Evolutionary conservation across 2,329 filamentous ascomycete genomes (phyloP), one percentile per base, ranked within the genome.

Genomic region (Neofusicoccum ribis): DNA sequence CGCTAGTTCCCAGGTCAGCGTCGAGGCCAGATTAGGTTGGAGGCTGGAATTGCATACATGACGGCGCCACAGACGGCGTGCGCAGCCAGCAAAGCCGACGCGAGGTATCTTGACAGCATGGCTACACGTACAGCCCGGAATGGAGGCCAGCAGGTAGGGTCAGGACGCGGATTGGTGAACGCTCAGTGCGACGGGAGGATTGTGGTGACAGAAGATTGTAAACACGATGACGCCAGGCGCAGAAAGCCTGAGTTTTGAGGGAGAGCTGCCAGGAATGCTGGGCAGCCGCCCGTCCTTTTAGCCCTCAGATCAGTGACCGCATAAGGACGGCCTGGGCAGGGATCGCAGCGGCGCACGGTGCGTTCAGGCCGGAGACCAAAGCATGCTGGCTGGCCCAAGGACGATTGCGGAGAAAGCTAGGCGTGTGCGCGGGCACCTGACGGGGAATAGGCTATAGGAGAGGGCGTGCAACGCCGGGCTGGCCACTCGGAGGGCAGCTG

Each of bases 41-140:
- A 15, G 17, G 3, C 11, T 9, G n/a, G 5, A 39, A 27, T 23
- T 1, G 23, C 61, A 5, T 27, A 64, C 61, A 64, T 52, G n/a
- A 54, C 61, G 15, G 27, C 61, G 43, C 41, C 61, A n/a, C 47
- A 47, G 14, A 17, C 61, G 14, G 41, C n/a, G 17, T 37, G 23
- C 41, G 61, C 43, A 15, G 56, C 61, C 41, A 64, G 44, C 41
- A 64, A 34, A 41, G 61, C 61, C 20, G 61, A 46, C 37, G 50
- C 34, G 9, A 64, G 43, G 34, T 64, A 49, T 56, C 20, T 47
- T 37, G 61, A 52, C 50, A 64, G 44, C 61, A 64, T 64, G 39
- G 23, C 50, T 56, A 34, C 20, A 3, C 2, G 20, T 23, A 23
- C 17, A 5, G 15, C 7, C 20, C 17, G 39, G 39, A 44, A 44